Conservation (phyloP, 345 rosid species). For the Lumnitzera racemosa region DNA sequence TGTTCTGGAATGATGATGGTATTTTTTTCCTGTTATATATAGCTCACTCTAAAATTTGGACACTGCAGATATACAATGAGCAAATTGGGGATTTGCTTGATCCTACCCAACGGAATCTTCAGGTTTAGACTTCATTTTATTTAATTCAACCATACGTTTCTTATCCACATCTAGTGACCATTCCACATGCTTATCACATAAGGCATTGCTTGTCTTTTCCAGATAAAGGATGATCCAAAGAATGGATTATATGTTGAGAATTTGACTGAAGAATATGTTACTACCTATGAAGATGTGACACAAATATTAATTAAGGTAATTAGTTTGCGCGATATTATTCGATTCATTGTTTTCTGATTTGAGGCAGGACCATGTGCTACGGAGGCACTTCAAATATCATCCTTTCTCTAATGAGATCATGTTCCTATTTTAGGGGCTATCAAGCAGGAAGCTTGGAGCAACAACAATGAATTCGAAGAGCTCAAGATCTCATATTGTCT, state of each 20-base stretch:
- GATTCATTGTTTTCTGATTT: not conserved
- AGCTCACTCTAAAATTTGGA: no score
- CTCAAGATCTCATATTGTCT: conserved; percentile 88
- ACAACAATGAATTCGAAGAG: conserved; percentile 91
- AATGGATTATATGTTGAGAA: conserved; percentile 79
- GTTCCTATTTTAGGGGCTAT: conserved; percentile 58
- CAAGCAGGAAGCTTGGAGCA: conserved; percentile 91
- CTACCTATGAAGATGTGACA: conserved; percentile 69
- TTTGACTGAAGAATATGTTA: conserved; percentile 81
- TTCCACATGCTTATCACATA: not conserved
- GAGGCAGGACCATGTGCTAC: not conserved
- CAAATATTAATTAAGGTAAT: conserved; percentile 86
- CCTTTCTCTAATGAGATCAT: not conserved
- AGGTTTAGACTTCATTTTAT: conserved; percentile 31
- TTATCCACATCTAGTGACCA: not conserved
- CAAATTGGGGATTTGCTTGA: conserved; percentile 89
- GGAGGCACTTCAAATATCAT: not conserved
- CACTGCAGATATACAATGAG: conserved; percentile 72
- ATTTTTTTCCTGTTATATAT: conserved; percentile 1
- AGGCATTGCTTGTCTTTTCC: conserved; percentile 14
- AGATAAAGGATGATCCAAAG: conserved; percentile 80
- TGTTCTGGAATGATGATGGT: no score
- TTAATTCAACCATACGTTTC: conserved; percentile 2
- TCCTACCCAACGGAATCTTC: conserved; percentile 84
- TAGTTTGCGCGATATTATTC: not conserved